Base-by-base conservation (phyloP, 169 alveolate species). In the Eimeria maxima region DNA sequence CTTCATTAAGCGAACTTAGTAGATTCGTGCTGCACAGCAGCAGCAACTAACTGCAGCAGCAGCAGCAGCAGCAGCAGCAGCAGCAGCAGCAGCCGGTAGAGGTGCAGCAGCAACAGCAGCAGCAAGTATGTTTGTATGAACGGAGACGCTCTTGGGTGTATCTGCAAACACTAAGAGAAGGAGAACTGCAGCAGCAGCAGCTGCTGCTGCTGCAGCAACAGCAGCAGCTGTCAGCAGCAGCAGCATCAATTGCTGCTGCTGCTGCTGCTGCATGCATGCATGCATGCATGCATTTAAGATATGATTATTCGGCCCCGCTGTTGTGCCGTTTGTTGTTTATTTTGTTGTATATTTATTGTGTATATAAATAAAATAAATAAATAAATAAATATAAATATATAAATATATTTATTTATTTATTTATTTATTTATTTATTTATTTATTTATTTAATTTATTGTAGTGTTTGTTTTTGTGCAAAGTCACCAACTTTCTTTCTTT, bases 21-120 rank as follows among this genome's bases (percentile, higher is more conserved):
- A 73, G 84, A 27, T 73, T 73, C 84, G 53, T 73, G 84, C 84
- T 73, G 42, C 84, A 73, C 84, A 73, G 84, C 84, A n/a, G 84
- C 84, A 73, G 50, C 84, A 27, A 13, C 60, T 53, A 13, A 53
- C 13, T 8, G 60, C 60, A 53, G 60, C 60, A 53, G 60, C 60
- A 53, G 55, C 84, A 73, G 20, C 84, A 73, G 84, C 84, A 73
- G 50, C 84, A 29, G 84, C 50, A 38, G 84, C 84, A 73, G 45
- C 84, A 29, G 84, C 84, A 29, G 84, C 84, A 73, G 84, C 84
- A 73, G 84, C 6, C 13, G 29, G 16, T 24, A 50, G 53, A 73
- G 84, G 53, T 24, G 84, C 84, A 73, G 84, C 84, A 73, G 45
- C 4, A 73, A 29, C 74, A 65, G 74, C 74, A 65, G 74, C 74